Conservation (phyloP, 495 filamentous ascomycete genomes). For the Jackrogersella minutella region DNA sequence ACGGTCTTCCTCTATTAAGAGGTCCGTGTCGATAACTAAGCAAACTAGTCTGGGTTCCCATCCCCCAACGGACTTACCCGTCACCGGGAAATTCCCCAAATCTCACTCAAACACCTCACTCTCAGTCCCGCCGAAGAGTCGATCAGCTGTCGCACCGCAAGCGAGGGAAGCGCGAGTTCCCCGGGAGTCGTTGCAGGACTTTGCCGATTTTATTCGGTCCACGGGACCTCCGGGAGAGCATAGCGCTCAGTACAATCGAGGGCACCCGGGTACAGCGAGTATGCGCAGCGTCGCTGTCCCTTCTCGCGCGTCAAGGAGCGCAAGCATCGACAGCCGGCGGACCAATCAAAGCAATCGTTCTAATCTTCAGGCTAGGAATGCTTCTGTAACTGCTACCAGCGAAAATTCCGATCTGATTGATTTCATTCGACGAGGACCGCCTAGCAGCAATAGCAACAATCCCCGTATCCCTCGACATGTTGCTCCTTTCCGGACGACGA, state of each 20-base stretch:
- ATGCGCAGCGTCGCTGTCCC: constrained; percentile 38
- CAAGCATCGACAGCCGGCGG: constrained; percentile 42
- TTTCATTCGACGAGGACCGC: constrained; percentile 88
- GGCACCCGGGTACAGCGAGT: not conserved
- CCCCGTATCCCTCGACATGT: constrained; percentile 83
- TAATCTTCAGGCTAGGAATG: constrained; percentile 74
- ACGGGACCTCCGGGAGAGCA: constrained; percentile 69
- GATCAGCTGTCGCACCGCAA: constrained; percentile 52
- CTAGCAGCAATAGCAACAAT: constrained; percentile 52
- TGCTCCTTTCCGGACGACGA: constrained; percentile 83
- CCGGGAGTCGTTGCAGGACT: constrained; percentile 72
- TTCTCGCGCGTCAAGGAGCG: constrained; percentile 35
- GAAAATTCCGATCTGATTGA: constrained; percentile 88
- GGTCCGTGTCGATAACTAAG: constrained; percentile 51
- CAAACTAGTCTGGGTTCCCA: constrained; percentile 49
- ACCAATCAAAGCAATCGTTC: constrained; percentile 48
- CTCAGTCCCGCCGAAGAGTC: constrained; percentile 43
- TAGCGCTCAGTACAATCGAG: constrained; percentile 29
- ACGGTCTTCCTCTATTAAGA: constrained; percentile 52
- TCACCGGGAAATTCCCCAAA: constrained; percentile 39
- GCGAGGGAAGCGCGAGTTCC: constrained; percentile 73
- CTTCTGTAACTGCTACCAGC: constrained; percentile 66
- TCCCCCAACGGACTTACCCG: constrained; percentile 46
- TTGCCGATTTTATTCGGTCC: constrained; percentile 85
- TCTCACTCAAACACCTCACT: constrained; percentile 42